These are phyloP conservation scores for Pseudogymnoascus sp. DNA, from an alignment of 2,329 filamentous ascomycete species.

Conservation along the genomic window DNA sequence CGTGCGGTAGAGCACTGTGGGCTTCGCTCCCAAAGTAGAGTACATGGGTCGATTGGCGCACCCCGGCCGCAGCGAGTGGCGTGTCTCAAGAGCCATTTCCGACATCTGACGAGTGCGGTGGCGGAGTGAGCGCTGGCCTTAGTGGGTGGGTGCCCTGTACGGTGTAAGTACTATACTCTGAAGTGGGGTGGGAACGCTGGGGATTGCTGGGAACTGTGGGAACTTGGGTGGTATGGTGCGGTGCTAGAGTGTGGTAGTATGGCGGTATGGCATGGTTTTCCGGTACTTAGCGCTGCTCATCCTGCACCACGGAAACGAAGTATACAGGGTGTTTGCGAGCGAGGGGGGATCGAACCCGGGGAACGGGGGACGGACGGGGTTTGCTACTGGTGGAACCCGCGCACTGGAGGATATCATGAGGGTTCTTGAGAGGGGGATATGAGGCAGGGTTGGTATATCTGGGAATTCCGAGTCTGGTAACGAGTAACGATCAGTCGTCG, in stretches of 20 bases:
- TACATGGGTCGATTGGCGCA: neutral
- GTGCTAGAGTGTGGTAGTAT: neutral
- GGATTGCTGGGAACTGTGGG: neutral
- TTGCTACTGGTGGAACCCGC: constrained; percentile 1
- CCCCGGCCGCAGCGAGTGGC: neutral
- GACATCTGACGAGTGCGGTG: neutral
- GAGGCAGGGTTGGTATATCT: constrained; percentile 2
- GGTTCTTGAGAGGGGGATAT: neutral
- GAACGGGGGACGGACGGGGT: neutral
- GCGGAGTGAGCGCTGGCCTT: neutral
- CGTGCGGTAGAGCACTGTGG: neutral
- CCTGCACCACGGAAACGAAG: neutral
- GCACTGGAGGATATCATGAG: neutral
- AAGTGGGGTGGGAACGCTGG: neutral
- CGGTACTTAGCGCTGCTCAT: neutral
- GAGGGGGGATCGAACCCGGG: neutral
- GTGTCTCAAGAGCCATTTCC: neutral
- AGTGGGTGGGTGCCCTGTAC: neutral
- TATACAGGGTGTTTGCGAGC: neutral
- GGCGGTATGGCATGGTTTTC: neutral
- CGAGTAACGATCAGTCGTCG: neutral
- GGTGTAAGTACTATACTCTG: neutral
- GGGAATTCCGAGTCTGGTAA: neutral
- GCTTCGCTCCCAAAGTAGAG: neutral
- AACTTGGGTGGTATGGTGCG: neutral